Evolutionary conservation across 2,329 filamentous ascomycete species (phyloP), one percentile per base, ranked within the genome.

Genomic region (Neobulgaria alba): DNA sequence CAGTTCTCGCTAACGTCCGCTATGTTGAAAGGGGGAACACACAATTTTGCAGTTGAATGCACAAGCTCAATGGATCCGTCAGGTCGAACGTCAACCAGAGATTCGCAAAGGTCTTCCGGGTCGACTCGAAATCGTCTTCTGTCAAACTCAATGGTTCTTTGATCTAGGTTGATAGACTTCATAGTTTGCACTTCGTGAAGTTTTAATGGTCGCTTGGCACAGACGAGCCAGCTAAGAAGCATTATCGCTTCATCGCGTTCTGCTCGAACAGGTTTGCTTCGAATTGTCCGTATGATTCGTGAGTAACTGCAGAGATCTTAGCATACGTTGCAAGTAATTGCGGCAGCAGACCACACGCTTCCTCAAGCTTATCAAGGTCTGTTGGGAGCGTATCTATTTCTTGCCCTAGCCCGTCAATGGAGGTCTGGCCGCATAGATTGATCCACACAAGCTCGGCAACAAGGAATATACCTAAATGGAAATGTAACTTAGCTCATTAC

Each of bases 331-430:
- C 32, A 34, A 34, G 12, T 34, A 19, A 9, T 7, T 17, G 12
- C 29, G 5, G 29, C 15, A 7, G 32, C 5, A 34, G 9, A 34
- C 14, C 32, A 34, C 18, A 34, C 32, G 32, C 32, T 34, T 34
- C 32, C 4, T 34, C 32, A 10, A 34, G 32, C 32, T 19, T 34
- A 34, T 34, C 32, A 34, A 34, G 32, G 32, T 18, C 32, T 19
- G 32, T 34, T 34, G 32, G 32, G 32, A 34, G 32, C 16, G 32
- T 4, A 34, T 9, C 32, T 16, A 34, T 34, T 34, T 34, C 32
- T 34, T 34, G 32, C 63, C 10, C 69, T 70, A 0, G 68, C 62
- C 31, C 29, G 10, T 38, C 23, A 3, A 37, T 42, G 14, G 33
- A 26, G 19, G 39, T 42, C 29, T 42, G 39, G 18, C 29, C 17